These are phyloP conservation scores for Alternaria brassicae DNA, from an alignment of 2,329 filamentous ascomycete species.

Conservation along the genomic window DNA sequence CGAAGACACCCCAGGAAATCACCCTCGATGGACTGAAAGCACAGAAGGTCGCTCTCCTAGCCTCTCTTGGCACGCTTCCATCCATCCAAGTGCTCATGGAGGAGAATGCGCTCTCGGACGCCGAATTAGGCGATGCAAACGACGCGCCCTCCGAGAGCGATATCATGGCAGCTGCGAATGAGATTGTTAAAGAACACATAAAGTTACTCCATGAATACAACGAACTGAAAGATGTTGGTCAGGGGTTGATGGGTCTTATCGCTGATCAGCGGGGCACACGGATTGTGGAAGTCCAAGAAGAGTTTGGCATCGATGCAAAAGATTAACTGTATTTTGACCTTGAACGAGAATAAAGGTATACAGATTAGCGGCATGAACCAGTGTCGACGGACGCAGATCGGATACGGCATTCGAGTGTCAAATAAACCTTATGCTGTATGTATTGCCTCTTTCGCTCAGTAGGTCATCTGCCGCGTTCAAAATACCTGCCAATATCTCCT, in stretches of 20 bases:
- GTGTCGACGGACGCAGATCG: neutral
- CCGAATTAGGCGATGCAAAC: conserved; percentile 13
- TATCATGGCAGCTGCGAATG: conserved; percentile 54
- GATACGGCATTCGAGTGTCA: neutral
- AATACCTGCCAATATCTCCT: neutral
- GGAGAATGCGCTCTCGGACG: conserved; percentile 34
- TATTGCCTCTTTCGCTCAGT: neutral
- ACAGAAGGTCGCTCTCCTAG: conserved; percentile 50
- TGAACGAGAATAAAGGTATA: no score
- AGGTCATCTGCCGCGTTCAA: neutral
- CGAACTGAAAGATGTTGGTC: conserved; percentile 72
- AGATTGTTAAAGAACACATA: conserved; percentile 69
- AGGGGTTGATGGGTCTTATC: conserved; percentile 71
- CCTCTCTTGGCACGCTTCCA: conserved; percentile 39
- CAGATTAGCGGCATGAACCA: neutral
- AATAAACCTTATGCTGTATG: conserved; percentile 2
- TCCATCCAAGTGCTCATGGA: conserved; percentile 45
- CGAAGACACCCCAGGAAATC: conserved; percentile 53
- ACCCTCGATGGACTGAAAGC: conserved; percentile 57
- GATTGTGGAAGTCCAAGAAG: conserved; percentile 58
- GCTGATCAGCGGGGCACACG: conserved; percentile 68
- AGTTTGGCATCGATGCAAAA: conserved; percentile 55
- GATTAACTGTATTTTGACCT: no score
- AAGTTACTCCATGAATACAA: conserved; percentile 72
- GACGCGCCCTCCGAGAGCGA: conserved; percentile 42